A percentile compares a stretch with the other conserved stretches of the same genome.
Evolutionary conservation across 139 green algal species (phyloP).

Genomic region (Closterium sp.): DNA sequence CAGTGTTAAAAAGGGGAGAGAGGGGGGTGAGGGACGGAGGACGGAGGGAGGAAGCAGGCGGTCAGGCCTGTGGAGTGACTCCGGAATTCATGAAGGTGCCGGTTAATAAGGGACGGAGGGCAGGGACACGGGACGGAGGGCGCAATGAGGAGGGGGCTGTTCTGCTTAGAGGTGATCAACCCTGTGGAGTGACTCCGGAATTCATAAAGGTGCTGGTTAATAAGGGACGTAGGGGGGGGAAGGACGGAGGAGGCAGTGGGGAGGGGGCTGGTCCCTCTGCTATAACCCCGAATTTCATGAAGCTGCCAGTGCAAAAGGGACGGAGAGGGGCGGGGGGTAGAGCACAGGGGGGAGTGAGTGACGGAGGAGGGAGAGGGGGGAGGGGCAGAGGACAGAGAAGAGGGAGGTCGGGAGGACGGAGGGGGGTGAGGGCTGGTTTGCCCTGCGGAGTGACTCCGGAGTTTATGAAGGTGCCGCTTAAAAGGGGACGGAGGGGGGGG

Average conservation of each 20-base stretch:
- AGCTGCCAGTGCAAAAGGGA: too few species aligned
- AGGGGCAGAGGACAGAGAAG: not conserved
- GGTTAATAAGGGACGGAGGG: not conserved
- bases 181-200: not conserved
- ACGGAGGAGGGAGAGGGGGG: too few species aligned
- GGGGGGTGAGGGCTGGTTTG: not conserved
- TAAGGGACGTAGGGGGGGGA: not conserved
- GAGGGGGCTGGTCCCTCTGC: not conserved
- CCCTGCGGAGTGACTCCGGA: not conserved
- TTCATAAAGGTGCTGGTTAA: not conserved
- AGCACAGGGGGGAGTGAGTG: too few species aligned
- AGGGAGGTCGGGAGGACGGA: not conserved
- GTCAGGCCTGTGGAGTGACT: not conserved
- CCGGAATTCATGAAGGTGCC: not conserved
- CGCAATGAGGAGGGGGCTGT: too few species aligned
- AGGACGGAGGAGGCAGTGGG: not conserved
- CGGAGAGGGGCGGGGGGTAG: too few species aligned
- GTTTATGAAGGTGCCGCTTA: not conserved
- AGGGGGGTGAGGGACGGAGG: too few species aligned
- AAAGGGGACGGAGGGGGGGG: not conserved
- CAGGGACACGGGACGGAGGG: too few species aligned
- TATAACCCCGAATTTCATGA: too few species aligned
- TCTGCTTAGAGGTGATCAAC: too few species aligned
- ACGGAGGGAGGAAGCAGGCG: too few species aligned
- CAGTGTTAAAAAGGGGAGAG: too few species aligned